Evolutionary conservation across 495 filamentous ascomycete genomes (phyloP), one percentile per base, ranked within the genome.

Genomic region (Podospora pseudocomata): DNA sequence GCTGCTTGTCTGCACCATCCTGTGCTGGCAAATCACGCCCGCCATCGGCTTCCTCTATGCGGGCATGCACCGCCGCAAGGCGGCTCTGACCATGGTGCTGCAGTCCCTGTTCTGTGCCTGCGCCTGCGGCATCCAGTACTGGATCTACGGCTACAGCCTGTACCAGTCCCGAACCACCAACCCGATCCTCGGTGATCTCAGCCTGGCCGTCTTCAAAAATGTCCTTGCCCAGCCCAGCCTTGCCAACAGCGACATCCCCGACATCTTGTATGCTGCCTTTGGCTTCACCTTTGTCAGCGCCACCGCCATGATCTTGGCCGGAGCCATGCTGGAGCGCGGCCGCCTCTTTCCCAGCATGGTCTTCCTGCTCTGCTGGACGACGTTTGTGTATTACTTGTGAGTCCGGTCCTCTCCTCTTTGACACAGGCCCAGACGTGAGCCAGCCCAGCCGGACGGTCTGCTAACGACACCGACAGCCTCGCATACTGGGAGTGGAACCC

Each of bases 11-110:
- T 72, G 70, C 70, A 68, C 70, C 39, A 69, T 67, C 65, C 68
- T 76, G 16, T 74, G 74, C 49, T 75, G 73, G 68, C 75, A 71
- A 58, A 77, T 77, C 67, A 77, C 96, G 74, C 93, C 93, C 15
- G 93, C 93, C 68, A 91, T 96, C 80, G 93, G 93, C 23, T 93
- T 97, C 83, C 94, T 97, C 84, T 98, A 98, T 84, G 95, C 91
- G 32, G 94, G 94, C 75, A 88, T 98, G 27, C 92, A 94, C 18
- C 89, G 94, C 58, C 85, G 94, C 74, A 98, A 97, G 83, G 96
- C 92, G 0, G 94, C 94, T 28, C 85, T 98, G 56, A 95, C 92
- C 18, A 84, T 98, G 68, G 90, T 98, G 80, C 95, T 94, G 91
- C 88, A 96, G 19, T 92, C 90, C 63, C 86, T 97, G 75, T 90